A percentile compares a stretch with the other conserved stretches of the same genome.
Conservation (phyloP, 202 grass and related monocot species). For the Carex arenaria region DNA sequence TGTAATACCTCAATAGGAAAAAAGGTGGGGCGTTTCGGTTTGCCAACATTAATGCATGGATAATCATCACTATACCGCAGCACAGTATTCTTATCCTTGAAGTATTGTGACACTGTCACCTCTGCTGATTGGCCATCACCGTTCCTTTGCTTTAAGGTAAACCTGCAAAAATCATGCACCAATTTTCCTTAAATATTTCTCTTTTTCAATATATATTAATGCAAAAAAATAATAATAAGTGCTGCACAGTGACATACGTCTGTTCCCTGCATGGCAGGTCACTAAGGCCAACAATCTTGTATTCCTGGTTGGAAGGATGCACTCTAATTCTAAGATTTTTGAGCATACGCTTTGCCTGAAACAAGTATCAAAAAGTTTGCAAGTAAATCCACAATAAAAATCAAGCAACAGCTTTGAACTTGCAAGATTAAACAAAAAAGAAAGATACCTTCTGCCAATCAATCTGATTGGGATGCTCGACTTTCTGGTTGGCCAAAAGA, state of each 20-base stretch:
- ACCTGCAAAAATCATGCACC: conserved; percentile 37
- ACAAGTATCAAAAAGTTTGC: conserved; percentile 3
- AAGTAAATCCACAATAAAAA: background rate
- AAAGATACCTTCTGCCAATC: conserved; percentile 63
- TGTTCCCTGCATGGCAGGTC: conserved; percentile 60
- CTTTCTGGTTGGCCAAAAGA: conserved; percentile 69
- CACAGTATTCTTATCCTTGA: conserved; percentile 46
- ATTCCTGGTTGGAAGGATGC: conserved; percentile 51
- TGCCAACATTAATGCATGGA: conserved; percentile 80
- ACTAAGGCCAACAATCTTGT: conserved; percentile 83
- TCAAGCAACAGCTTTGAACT: background rate
- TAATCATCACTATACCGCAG: conserved; percentile 37
- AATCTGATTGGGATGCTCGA: conserved; percentile 42
- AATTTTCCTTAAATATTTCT: background rate
- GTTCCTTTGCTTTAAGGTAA: conserved; percentile 42
- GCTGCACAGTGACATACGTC: conserved; percentile 27
- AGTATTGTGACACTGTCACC: conserved; percentile 75
- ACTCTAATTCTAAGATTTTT: conserved; percentile 65
- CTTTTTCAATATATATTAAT: background rate
- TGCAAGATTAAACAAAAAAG: background rate
- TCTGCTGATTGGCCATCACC: conserved; percentile 36
- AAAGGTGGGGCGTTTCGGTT: conserved; percentile 64
- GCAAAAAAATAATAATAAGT: conserved; percentile 1
- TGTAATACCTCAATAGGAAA: conserved; percentile 61
- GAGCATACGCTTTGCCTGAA: conserved; percentile 53